Percentiles rank a stretch among this genome's conserved stretches.
Conservation (phyloP, 371 early-diverging fungal genomes). For the Umbelopsis sp. region DNA sequence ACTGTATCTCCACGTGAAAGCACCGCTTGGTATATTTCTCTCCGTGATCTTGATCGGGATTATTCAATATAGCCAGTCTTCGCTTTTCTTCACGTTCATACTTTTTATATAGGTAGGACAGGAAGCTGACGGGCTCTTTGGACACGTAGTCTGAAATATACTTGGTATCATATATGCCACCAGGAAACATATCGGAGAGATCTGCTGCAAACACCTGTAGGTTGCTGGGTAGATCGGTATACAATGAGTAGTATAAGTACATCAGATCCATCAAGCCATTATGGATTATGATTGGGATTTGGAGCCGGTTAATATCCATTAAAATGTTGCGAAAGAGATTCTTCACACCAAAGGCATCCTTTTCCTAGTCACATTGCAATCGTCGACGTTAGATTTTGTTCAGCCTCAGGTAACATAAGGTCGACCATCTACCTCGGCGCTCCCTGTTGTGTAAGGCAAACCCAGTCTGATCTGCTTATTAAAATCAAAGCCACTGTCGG, state of each 20-base stretch:
- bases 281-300: slow-evolving; percentile 79
- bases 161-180: slow-evolving; percentile 91
- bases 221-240: slow-evolving; percentile 70
- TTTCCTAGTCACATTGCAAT: neutral
- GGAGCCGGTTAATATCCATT: slow-evolving; percentile 23
- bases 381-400: neutral
- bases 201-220: slow-evolving; percentile 75
- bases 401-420: slow-evolving; percentile 21
- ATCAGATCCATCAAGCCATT: slow-evolving; percentile 91
- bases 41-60: neutral
- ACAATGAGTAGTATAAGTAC: slow-evolving; percentile 87
- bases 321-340: slow-evolving; percentile 45
- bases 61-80: neutral
- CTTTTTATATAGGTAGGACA: slow-evolving; percentile 83
- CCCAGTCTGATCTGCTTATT: slow-evolving; percentile 74
- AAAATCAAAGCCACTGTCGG: slow-evolving; percentile 84
- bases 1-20: slow-evolving; percentile 19
- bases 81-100: slow-evolving; percentile 40
- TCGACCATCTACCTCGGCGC: slow-evolving; percentile 31
- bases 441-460: slow-evolving; percentile 70
- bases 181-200: slow-evolving; percentile 77
- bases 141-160: slow-evolving; percentile 71
- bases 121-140: slow-evolving; percentile 67
- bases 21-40: neutral
- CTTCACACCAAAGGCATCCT: slow-evolving; percentile 15